phyloP scores from a whole-genome alignment of 164 flowering plant genomes.

The Chimonanthus salicifolius region DNA sequence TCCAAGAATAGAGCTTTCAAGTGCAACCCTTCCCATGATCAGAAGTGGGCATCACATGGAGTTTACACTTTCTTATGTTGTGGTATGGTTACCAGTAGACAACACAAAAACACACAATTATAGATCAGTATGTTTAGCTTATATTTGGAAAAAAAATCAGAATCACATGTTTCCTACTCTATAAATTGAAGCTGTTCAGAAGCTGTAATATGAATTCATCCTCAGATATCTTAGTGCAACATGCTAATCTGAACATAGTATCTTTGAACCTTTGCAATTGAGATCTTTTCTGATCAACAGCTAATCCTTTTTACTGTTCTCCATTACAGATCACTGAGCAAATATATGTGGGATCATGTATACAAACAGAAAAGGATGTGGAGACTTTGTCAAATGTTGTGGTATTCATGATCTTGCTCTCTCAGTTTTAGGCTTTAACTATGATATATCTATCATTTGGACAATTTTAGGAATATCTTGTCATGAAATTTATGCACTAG shows the following conservation, averaged over 20 bases:
- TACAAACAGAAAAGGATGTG: slow-evolving; percentile 74
- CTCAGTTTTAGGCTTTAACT: background rate
- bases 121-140: background rate
- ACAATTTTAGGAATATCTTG: background rate
- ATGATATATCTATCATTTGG: background rate
- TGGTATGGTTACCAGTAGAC: too few species aligned
- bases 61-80: too few species aligned
- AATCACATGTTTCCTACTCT: background rate
- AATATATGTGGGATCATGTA: slow-evolving; percentile 86
- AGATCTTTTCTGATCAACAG: background rate
- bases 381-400: slow-evolving; percentile 41
- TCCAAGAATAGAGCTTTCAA: too few species aligned
- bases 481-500: background rate
- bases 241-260: background rate
- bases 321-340: slow-evolving; percentile 80
- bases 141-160: background rate
- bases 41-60: too few species aligned
- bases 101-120: too few species aligned
- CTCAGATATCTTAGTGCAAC: background rate
- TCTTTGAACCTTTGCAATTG: background rate
- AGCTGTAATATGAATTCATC: background rate
- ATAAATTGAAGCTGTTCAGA: background rate
- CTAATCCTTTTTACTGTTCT: slow-evolving; percentile 8
- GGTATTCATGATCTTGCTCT: slow-evolving; percentile 21
- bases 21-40: too few species aligned